Evolutionary conservation across 75 land plant genomes (phyloP), one percentile per base, ranked within the genome.

Genomic region (Sequoiadendron giganteum): DNA sequence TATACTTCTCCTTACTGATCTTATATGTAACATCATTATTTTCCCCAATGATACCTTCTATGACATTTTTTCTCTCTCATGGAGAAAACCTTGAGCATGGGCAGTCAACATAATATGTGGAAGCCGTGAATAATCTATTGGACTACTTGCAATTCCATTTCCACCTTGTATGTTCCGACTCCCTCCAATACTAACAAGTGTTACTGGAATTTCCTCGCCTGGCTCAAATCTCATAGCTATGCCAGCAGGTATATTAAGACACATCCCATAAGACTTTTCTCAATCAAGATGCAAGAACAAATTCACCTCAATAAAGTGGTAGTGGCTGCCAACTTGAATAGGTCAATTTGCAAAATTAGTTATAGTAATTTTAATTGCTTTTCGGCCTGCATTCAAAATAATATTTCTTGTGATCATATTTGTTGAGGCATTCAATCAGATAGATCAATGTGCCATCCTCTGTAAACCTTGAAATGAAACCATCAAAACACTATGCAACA

Each of bases 231-330:
- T 85, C 76, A 79, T 49, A 6, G 11, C 6, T 40, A 2, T 40
- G n/a, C 99, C 99, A n/a, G 99, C 96, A 86, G 93, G 89, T 81
- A 98, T 98, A 78, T 98, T 96, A 43, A 98, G 89, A 13, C 98
- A 94, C 99, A 95, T 96, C 54, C 99, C 99, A 92, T 93, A 95
- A 42, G 99, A 91, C n/a, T n/a, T n/a, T n/a, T n/a, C n/a, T n/a
- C n/a, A n/a, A n/a, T n/a, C n/a, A n/a, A n/a, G n/a, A n/a, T 90
- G 88, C 91, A 98, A 83, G 85, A 87, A 94, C 3, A 97, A 98
- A 72, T 98, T 98, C 36, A 91, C 95, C 87, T 98, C 99, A 86
- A 97, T 96, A 86, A 98, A 95, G 94, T 98, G 97, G 90, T 97
- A 98, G 86, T 98, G 99, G 89, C 99, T 98, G 11, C 98, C 99